Percentiles rank a stretch among this genome's conserved stretches.
phyloP scores from a whole-genome alignment of 768 basidiomycete species.

The Termitomyces sp. region DNA sequence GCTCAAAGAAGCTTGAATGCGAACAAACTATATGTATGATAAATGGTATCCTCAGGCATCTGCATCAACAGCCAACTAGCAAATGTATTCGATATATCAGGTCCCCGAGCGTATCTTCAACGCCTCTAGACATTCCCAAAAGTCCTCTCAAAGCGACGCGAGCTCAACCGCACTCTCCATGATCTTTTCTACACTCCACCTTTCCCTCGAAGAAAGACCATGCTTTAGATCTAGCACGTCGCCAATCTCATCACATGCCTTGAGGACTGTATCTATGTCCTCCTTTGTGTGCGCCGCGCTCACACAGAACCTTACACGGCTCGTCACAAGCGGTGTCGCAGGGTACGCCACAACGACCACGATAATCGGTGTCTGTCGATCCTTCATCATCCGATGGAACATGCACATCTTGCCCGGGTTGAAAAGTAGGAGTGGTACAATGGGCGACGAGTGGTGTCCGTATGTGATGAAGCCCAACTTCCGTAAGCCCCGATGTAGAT shows the following conservation, averaged over 20 bases:
- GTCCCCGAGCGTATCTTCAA: background rate
- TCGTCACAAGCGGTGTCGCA: conserved; percentile 85
- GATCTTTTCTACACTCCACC: conserved; percentile 81
- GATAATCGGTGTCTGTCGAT: conserved; percentile 75
- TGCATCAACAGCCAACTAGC: background rate
- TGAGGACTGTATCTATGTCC: conserved; percentile 83
- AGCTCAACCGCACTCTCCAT: conserved; percentile 71
- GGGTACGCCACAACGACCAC: conserved; percentile 90
- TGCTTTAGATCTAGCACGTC: conserved; percentile 89
- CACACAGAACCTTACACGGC: conserved; percentile 90
- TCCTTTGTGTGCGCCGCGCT: conserved; percentile 96
- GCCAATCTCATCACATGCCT: conserved; percentile 91
- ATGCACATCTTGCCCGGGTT: conserved; percentile 91
- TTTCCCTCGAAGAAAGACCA: conserved; percentile 45
- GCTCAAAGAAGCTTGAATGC: too few species aligned
- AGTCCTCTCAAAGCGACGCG: conserved; percentile 21
- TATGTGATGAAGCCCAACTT: conserved; percentile 98
- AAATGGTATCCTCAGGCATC: background rate
- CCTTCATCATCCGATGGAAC: conserved; percentile 87
- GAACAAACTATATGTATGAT: too few species aligned
- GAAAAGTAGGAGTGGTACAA: conserved; percentile 90
- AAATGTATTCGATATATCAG: background rate
- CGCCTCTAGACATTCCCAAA: background rate
- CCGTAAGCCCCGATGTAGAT: conserved; percentile 79
- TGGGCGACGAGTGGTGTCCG: conserved; percentile 86